Evolutionary conservation across 768 basidiomycete genomes (phyloP), one percentile per base, ranked within the genome.

Genomic region (Boletales sp.): DNA sequence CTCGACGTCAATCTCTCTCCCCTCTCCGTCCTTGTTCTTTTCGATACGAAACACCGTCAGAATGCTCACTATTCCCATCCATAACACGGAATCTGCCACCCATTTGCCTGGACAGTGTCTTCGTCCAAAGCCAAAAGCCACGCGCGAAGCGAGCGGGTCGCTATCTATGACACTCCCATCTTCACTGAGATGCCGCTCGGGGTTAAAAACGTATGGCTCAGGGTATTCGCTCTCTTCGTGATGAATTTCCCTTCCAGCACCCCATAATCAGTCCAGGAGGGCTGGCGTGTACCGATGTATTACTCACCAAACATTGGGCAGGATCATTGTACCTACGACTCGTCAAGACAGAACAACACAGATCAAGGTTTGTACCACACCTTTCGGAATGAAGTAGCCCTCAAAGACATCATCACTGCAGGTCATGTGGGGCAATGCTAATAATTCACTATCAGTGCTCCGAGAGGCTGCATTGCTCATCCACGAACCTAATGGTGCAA

Each of bases 321-420:
- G 34, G 44, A 68, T 45, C 55, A 66, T 59, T 31, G 61, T 54
- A 12, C 62, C 62, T 63, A 43, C 24, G 8, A 14, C 27, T 10
- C n/a, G 37, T 62, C 43, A 56, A 35, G 15, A 53, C 17, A 8
- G 39, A 31, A 35, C 31, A 44, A 19, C 43, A 18, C 18, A 3
- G 13, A 47, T 46, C 36, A 40, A 30, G 17, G 44, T 37, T 0
- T 14, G 36, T 5, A 31, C 4, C 66, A 29, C 39, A 68, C 72
- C 73, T 50, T 66, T 65, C 14, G 73, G 72, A 35, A 73, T 68
- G 39, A 60, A 62, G 51, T 70, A 71, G 1, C 74, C 77, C 2
- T 73, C 68, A 49, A 76, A 80, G 4, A 69, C 58, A 51, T 80
- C 78, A 40, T 80, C 76, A 8, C 54, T 35, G 15, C 41, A 49